phyloP scores from a whole-genome alignment of 2,329 filamentous ascomycete species.

The Orbilia javanica region DNA sequence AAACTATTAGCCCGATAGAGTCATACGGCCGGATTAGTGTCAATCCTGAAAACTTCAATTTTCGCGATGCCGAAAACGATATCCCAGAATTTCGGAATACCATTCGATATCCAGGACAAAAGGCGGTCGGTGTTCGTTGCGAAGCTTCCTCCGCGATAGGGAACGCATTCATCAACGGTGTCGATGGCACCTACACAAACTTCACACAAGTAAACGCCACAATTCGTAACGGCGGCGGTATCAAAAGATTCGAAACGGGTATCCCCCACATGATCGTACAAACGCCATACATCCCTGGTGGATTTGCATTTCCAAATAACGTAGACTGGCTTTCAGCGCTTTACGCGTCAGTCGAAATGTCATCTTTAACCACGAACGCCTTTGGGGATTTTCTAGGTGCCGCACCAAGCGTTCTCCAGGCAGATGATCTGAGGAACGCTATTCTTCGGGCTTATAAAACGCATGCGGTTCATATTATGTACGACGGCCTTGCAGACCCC shows the following conservation, averaged over 20 bases:
- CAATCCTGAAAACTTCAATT: slow-evolving; percentile 38
- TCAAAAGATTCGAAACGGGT: slow-evolving; percentile 52
- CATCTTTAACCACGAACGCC: slow-evolving; percentile 39
- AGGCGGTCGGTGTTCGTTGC: slow-evolving; percentile 46
- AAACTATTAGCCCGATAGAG: slow-evolving; percentile 35
- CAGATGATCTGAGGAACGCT: slow-evolving; percentile 29
- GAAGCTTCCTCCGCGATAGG: slow-evolving; percentile 51
- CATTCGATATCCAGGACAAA: slow-evolving; percentile 41
- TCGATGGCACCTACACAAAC: slow-evolving; percentile 35
- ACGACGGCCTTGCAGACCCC: slow-evolving; percentile 42
- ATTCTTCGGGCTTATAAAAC: slow-evolving; percentile 51
- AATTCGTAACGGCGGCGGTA: slow-evolving; percentile 42
- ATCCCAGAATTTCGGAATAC: slow-evolving; percentile 42
- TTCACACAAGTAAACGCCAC: slow-evolving; percentile 37
- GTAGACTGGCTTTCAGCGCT: slow-evolving; percentile 38
- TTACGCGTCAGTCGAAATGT: slow-evolving; percentile 49
- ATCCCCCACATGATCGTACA: slow-evolving; percentile 44
- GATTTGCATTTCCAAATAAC: slow-evolving; percentile 6
- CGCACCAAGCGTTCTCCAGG: slow-evolving; percentile 43
- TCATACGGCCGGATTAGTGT: slow-evolving; percentile 30
- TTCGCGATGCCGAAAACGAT: slow-evolving; percentile 45
- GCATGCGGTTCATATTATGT: slow-evolving; percentile 49
- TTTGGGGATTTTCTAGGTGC: slow-evolving; percentile 47
- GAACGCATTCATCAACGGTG: slow-evolving; percentile 39
- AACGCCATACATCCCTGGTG: slow-evolving; percentile 21